Percentiles rank a stretch among this genome's conserved stretches.
Evolutionary conservation across 176 grass and related monocot genomes (phyloP).

Genomic region (Calamus simplicifolius): DNA sequence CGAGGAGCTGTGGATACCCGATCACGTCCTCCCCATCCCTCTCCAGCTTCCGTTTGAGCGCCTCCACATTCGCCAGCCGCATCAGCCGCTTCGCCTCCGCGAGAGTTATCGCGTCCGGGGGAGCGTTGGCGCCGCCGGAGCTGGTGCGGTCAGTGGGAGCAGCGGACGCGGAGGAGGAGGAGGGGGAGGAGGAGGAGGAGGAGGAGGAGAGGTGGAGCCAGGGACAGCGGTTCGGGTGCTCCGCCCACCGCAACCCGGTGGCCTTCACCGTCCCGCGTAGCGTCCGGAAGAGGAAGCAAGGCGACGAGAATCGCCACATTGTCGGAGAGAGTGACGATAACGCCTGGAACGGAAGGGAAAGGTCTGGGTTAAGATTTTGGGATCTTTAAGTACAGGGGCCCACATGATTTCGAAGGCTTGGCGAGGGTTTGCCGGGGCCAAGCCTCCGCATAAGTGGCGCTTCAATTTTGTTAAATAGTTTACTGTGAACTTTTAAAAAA

Average conservation of each 20-base stretch:
- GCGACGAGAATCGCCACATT: conserved; percentile 15
- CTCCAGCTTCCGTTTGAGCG: conserved; percentile 64
- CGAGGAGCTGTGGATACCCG: conserved; percentile 58
- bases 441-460: too few species aligned
- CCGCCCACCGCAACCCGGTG: conserved; percentile 2
- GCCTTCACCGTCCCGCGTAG: conserved; percentile 23
- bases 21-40: conserved; percentile 66
- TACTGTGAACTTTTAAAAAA: too few species aligned
- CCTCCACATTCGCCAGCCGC: conserved; percentile 75
- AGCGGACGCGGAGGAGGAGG: too few species aligned
- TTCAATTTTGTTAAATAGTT: too few species aligned
- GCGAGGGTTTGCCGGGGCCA: too few species aligned
- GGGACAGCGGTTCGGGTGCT: neutral
- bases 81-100: conserved; percentile 74
- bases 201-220: conserved; percentile 3
- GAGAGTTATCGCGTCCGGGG: conserved; percentile 38
- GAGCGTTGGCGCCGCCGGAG: neutral
- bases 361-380: neutral
- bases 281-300: conserved; percentile 3
- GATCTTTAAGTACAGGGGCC: too few species aligned
- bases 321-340: too few species aligned
- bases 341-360: neutral
- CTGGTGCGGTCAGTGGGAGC: neutral
- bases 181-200: conserved; percentile 28
- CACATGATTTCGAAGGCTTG: too few species aligned